Percentiles rank a stretch among this genome's conserved stretches.
These are phyloP conservation scores for Nasturtium officinale DNA, from an alignment of 345 rosid species.

Conservation along the genomic window DNA sequence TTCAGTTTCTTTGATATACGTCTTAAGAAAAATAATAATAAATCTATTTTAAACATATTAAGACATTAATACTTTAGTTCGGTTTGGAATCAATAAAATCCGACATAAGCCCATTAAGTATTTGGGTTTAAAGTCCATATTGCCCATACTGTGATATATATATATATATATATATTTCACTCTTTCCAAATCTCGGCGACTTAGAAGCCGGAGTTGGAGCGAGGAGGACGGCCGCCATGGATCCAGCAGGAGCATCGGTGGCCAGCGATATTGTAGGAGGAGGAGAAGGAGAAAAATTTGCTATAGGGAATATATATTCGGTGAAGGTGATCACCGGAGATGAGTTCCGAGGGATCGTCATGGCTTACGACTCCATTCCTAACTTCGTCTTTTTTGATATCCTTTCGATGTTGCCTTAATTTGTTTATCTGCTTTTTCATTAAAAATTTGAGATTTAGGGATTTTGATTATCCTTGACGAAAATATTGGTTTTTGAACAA, in stretches of 20 bases:
- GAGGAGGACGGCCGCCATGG: slow-evolving; percentile 46
- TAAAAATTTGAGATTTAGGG: neutral
- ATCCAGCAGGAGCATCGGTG: slow-evolving; percentile 47
- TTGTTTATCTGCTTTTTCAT: neutral
- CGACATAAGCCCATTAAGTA: neutral
- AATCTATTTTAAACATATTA: no score
- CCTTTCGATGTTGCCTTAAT: slow-evolving; percentile 46
- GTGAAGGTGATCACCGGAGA: slow-evolving; percentile 90
- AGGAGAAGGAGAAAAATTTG: slow-evolving; percentile 62
- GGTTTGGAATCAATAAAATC: neutral
- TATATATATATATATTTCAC: neutral
- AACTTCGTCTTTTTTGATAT: slow-evolving; percentile 96
- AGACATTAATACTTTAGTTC: neutral
- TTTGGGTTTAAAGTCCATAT: slow-evolving; percentile 19
- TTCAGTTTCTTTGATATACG: neutral
- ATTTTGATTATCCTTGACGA: slow-evolving; percentile 48
- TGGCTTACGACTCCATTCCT: slow-evolving; percentile 85
- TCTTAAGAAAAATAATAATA: no score
- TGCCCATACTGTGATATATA: neutral
- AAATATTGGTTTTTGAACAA: slow-evolving; percentile 54
- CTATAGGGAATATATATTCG: slow-evolving; percentile 84
- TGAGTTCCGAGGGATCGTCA: slow-evolving; percentile 85
- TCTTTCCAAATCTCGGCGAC: slow-evolving; percentile 9
- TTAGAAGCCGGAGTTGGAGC: slow-evolving; percentile 35
- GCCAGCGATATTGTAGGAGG: slow-evolving; percentile 31